Base-by-base conservation (phyloP, 2,329 filamentous ascomycete species). In the Botryosphaeria agaves region DNA sequence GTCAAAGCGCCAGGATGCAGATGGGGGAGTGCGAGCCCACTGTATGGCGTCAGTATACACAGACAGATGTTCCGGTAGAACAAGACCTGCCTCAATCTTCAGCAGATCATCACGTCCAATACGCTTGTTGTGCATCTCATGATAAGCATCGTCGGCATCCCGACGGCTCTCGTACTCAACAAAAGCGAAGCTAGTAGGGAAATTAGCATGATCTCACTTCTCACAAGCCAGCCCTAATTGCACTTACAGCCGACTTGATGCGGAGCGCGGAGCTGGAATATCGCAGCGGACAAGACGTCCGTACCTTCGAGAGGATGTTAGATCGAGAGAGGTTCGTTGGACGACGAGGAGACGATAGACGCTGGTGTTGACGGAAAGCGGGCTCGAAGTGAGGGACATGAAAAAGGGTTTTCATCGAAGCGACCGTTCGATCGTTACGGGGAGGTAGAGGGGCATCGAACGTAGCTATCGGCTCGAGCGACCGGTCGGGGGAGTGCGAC, bases 81-180 rank as follows among this genome's bases (percentile, higher is more conserved):
- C 12, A 18, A 9, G 28, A 8, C 19, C 43, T 61, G 93, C 89
- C 72, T 98, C 89, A 42, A 98, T 95, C 65, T 98, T 98, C 61
- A 98, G 55, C 36, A 93, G 63, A 48, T 98, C 89, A 51, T 98
- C 89, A 38, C 87, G 78, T 28, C 84, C 85, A 45, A 98, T 84
- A 42, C 87, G 83, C 72, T 94, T 94, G 66, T 95, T 95, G 54
- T 98, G 89, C 89, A 98, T 98, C 63, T 98, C 89, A 56, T 98
- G 83, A 55, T 98, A 98, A 28, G 89, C 89, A 62, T 98, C 89
- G 56, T 98, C 89, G 40, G 89, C 85, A 66, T 98, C 89, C 45
- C 89, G 85, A 47, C 87, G 82, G 56, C 85, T 91, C 64, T 98
- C 89, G 57, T 98, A 98, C 61, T 98, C 89, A 41, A 98, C 89